Evolutionary conservation across 306 rosid genomes (phyloP), one percentile per base, ranked within the genome.

Genomic region (Castanea mollissima): DNA sequence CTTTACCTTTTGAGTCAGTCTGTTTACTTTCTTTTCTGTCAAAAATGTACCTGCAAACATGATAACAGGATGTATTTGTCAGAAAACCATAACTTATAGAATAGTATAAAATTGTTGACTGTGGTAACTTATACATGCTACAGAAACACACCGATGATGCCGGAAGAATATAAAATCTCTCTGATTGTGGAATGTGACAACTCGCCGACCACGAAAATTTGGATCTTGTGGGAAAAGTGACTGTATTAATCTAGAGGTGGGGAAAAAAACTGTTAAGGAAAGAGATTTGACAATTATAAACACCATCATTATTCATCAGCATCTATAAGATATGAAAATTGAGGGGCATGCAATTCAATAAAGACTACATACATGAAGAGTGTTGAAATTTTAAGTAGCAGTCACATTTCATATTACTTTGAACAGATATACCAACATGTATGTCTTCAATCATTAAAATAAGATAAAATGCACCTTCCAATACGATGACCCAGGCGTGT

Each of bases 181-280:
- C 85, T 93, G 99, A 81, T 95, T 95, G 88, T 93, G 99, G 75
- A 95, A 93, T 44, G 99, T 95, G 16, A 86, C 98, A 57, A 95
- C 99, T 82, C 93, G 87, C 14, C 98, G 91, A 44, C 98, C 97
- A 80, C 83, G 93, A 69, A 93, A 91, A 56, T 95, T 87, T 55
- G 98, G 99, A 38, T 81, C 90, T 95, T 95, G 99, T 0, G 96
- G 97, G 81, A 95, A 95, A 80, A 95, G 83, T 69, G 99, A 85
- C 65, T 89, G 99, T 75, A 93, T 84, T 79, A 91, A 78, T 85
- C 99, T 95, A 83, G 68, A 41, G 34, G 70, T 81, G 78, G 23
- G 9, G 62, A 86, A 32, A 15, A 69, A 64, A 38, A 12, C 34
- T 55, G 83, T 74, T 59, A 51, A 71, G 58, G 63, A 46, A 64